Percentiles rank a stretch among this genome's conserved stretches.
Conservation (phyloP, 768 basidiomycete genomes). For the Termitomyces sp. region DNA sequence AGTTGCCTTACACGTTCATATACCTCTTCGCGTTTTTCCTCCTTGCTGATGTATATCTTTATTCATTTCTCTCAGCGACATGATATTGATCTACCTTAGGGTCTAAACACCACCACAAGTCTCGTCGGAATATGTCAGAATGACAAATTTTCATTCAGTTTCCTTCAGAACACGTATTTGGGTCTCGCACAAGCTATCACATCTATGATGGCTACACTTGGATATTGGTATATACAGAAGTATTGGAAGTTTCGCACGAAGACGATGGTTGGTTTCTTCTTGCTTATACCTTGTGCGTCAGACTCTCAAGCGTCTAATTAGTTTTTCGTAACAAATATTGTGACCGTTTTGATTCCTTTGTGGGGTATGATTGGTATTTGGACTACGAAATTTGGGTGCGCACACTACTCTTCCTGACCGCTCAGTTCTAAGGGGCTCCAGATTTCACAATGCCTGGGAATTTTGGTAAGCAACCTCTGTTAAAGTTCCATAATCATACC, state of each 20-base stretch:
- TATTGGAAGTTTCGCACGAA: slow-evolving; percentile 79
- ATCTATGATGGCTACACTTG: slow-evolving; percentile 65
- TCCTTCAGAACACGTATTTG: slow-evolving; percentile 76
- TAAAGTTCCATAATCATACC: background rate
- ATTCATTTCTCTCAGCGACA: background rate
- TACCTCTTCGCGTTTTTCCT: slow-evolving; percentile 76
- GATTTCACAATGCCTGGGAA: slow-evolving; percentile 81
- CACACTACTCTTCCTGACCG: background rate
- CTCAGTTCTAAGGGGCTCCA: slow-evolving; percentile 11
- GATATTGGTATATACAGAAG: slow-evolving; percentile 80
- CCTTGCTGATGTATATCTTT: slow-evolving; percentile 59
- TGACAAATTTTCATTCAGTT: slow-evolving; percentile 76
- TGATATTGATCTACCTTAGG: slow-evolving; percentile 34
- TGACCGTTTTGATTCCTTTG: slow-evolving; percentile 72
- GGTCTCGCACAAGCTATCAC: slow-evolving; percentile 73
- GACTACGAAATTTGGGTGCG: slow-evolving; percentile 69
- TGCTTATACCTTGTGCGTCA: background rate
- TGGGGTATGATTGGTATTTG: slow-evolving; percentile 89
- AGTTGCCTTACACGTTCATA: slow-evolving; percentile 76
- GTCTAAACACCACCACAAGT: slow-evolving; percentile 75
- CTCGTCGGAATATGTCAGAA: slow-evolving; percentile 76
- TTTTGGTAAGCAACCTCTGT: slow-evolving; percentile 54
- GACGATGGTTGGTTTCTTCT: slow-evolving; percentile 54
- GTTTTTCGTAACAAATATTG: slow-evolving; percentile 75
- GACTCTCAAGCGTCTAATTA: slow-evolving; percentile 21